These are phyloP conservation scores for Agrocybe chaxingu DNA, from an alignment of 768 basidiomycete genomes.

Conservation along the genomic window DNA sequence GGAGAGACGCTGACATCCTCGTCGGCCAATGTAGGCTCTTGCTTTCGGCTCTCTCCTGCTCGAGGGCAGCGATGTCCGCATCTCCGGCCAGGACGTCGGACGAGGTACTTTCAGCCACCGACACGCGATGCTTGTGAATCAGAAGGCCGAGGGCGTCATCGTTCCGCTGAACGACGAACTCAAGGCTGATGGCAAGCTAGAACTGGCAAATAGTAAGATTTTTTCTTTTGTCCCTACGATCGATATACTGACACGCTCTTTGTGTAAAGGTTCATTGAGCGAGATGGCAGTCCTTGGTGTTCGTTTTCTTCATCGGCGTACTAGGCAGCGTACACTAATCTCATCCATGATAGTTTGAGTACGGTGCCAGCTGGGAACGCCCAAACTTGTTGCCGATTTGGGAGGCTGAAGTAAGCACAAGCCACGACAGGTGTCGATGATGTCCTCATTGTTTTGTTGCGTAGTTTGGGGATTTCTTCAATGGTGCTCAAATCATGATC, in stretches of 20 bases:
- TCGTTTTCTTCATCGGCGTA: slow-evolving; percentile 22
- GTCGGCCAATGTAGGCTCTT: slow-evolving; percentile 52
- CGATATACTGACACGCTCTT: not conserved
- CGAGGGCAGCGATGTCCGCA: slow-evolving; percentile 79
- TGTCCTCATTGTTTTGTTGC: not conserved
- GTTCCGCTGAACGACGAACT: slow-evolving; percentile 80
- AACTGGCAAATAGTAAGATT: slow-evolving; percentile 80
- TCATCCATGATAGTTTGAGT: slow-evolving; percentile 63
- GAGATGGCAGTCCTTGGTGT: slow-evolving; percentile 89
- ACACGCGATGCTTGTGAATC: slow-evolving; percentile 92
- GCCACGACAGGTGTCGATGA: not conserved
- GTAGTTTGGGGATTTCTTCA: slow-evolving; percentile 91
- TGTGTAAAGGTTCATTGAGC: slow-evolving; percentile 68
- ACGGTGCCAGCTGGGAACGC: slow-evolving; percentile 86
- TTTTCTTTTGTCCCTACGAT: not conserved
- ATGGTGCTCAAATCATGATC: slow-evolving; percentile 86
- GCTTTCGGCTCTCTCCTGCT: slow-evolving; percentile 86
- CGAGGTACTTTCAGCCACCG: slow-evolving; percentile 87
- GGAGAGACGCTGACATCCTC: not conserved
- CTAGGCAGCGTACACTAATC: not conserved
- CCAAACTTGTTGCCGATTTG: slow-evolving; percentile 82
- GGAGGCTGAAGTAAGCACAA: slow-evolving; percentile 74
- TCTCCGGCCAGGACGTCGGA: slow-evolving; percentile 93
- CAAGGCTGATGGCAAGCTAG: slow-evolving; percentile 61
- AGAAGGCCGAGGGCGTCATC: slow-evolving; percentile 72